Conservation (phyloP, 257 asterid genomes). For the Anisodus acutangulus region DNA sequence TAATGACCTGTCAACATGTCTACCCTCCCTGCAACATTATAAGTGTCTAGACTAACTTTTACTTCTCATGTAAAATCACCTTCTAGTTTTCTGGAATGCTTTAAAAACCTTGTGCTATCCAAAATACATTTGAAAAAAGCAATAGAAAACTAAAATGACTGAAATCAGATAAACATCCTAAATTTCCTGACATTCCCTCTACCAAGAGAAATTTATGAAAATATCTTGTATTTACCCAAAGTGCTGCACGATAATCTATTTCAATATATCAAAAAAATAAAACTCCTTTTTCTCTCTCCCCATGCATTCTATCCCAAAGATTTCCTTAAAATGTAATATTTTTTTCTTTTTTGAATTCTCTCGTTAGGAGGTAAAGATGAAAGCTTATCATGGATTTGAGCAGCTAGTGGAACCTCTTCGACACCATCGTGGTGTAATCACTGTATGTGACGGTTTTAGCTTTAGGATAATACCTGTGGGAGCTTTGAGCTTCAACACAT, state of each 20-base stretch:
- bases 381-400: conserved; percentile 45
- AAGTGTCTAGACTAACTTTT: not conserved
- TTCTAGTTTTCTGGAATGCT: not conserved
- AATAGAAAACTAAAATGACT: not conserved
- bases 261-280: no score
- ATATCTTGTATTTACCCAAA: not conserved
- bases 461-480: no score
- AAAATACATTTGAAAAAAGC: not conserved
- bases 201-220: not conserved
- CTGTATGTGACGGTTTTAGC: not conserved
- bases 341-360: no score
- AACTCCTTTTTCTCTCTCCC: not conserved
- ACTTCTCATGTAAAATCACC: not conserved
- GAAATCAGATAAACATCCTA: not conserved
- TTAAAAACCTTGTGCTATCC: not conserved
- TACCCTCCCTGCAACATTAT: not conserved
- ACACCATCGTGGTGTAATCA: conserved; percentile 45
- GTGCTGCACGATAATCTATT: not conserved
- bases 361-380: not conserved
- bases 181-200: not conserved
- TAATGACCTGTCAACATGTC: not conserved
- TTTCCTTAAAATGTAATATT: no score
- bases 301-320: not conserved
- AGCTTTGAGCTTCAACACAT: no score
- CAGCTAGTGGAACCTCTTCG: conserved; percentile 43